Base-by-base conservation (phyloP, 257 asterid genomes). In the Salvia splendens region DNA sequence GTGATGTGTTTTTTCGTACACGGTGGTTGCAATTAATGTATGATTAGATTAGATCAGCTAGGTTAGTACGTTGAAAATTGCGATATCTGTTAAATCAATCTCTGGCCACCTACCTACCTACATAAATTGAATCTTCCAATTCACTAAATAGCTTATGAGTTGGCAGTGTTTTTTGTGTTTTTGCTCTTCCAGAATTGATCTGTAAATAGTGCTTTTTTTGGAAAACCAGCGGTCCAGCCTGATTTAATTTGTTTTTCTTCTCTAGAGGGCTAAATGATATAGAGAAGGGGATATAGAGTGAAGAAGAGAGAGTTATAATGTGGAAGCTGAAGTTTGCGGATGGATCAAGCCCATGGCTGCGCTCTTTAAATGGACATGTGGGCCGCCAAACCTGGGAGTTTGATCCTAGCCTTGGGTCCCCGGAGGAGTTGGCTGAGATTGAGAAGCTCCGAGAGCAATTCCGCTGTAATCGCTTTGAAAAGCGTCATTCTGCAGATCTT, bases 371-470 rank as follows among this genome's bases (percentile, higher is more conserved):
- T 68, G 83, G 85, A 20, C 92, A 89, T 55, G 70, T 78, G 30
- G 98, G 98, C 30, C 86, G 98, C 65, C 96, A 92, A 52, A 48
- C 82, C 36, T 92, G 98, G 98, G 96, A 89, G 83, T 89, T 81
- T 59, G 90, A 89, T 69, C 81, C 87, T 32, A 79, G 20, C 54
- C 69, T 72, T 12, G 96, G 90, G 28, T 83, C 95, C 28, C 81
- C 95, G 2, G 92, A 86, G 60, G 97, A 92, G 76, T 71, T 83
- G 57, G 86, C 84, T 3, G 94, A 91, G 85, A 82, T 92, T 41
- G 92, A 92, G 71, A 85, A 83, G 79, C 66, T 84, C 3, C 86
- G 90, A 0, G 73, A 86, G 75, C 77, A 87, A 8, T 92, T 78
- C 57, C 87, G 5, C n/a, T 70, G 58, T 4, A 71, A 81, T 54